phyloP scores from a whole-genome alignment of 2,329 filamentous ascomycete genomes.

The Pseudogymnoascus sp. region DNA sequence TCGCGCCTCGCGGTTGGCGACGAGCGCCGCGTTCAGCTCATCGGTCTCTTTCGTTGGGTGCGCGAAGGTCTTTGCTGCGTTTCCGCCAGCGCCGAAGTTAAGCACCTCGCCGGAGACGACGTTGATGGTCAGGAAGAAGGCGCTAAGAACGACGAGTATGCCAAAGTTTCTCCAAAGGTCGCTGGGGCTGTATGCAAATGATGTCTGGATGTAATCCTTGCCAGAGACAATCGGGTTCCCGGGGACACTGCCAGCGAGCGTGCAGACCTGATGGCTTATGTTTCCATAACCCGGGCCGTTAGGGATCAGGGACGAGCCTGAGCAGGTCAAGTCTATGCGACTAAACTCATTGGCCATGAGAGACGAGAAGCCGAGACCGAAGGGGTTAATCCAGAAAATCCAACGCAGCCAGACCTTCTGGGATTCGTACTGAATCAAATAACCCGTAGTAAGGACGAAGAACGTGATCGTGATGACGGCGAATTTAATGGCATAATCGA shows the following conservation, averaged over 20 bases:
- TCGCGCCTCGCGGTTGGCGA: neutral
- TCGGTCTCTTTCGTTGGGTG: slow-evolving; percentile 61
- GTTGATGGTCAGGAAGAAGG: slow-evolving; percentile 49
- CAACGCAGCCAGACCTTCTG: slow-evolving; percentile 55
- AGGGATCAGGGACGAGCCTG: slow-evolving; percentile 42
- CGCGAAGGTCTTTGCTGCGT: slow-evolving; percentile 67
- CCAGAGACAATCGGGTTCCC: slow-evolving; percentile 45
- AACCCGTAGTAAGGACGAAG: slow-evolving; percentile 55
- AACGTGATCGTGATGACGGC: slow-evolving; percentile 43
- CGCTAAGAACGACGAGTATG: slow-evolving; percentile 56
- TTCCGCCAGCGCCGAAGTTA: slow-evolving; percentile 70
- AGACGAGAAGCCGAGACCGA: slow-evolving; percentile 63
- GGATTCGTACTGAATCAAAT: slow-evolving; percentile 40
- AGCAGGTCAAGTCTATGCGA: slow-evolving; percentile 44
- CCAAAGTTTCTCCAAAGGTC: slow-evolving; percentile 55
- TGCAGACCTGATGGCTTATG: slow-evolving; percentile 41
- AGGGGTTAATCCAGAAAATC: slow-evolving; percentile 58
- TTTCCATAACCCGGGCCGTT: slow-evolving; percentile 37
- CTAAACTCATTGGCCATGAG: slow-evolving; percentile 66
- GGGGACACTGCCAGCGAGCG: slow-evolving; percentile 44
- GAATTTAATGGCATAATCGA: slow-evolving; percentile 52
- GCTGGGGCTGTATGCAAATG: slow-evolving; percentile 43
- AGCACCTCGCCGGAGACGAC: slow-evolving; percentile 47
- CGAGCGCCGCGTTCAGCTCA: slow-evolving; percentile 34
- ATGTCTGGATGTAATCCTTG: slow-evolving; percentile 45